Conservation (phyloP, 1,284 basidiomycete genomes). For the Trichosporon coremiiforme region DNA sequence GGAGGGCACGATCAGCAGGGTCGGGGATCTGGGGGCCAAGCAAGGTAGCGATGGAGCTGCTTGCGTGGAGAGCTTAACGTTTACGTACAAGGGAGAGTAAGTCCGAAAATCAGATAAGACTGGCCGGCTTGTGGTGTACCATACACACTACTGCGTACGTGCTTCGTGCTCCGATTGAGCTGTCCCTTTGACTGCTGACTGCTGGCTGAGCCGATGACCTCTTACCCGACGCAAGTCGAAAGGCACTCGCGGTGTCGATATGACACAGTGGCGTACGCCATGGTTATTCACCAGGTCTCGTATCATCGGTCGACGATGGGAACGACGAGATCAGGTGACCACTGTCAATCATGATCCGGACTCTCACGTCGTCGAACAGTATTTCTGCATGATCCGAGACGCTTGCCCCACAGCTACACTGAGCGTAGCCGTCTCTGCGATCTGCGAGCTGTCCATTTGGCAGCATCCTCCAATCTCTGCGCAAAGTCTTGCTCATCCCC, state of each 20-base stretch:
- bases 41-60: neutral
- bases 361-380: neutral
- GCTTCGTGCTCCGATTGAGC: too few relatives aligned
- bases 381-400: neutral
- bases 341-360: neutral
- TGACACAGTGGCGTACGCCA: neutral
- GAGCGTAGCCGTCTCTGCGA: neutral
- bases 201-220: neutral
- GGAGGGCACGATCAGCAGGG: neutral
- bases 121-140: neutral
- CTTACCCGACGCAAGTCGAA: neutral
- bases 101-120: neutral
- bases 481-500: too few relatives aligned
- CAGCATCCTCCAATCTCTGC: too few relatives aligned
- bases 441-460: too few relatives aligned
- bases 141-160: neutral
- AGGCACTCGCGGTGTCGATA: neutral
- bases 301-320: neutral
- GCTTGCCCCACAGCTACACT: neutral
- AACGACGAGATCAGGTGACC: neutral
- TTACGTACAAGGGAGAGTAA: neutral
- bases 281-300: neutral
- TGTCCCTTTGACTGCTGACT: too few relatives aligned
- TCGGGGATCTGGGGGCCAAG: neutral
- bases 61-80: neutral